Evolutionary conservation across 768 basidiomycete genomes (phyloP).

Genomic region (Tylopilus rubrobrunneus): DNA sequence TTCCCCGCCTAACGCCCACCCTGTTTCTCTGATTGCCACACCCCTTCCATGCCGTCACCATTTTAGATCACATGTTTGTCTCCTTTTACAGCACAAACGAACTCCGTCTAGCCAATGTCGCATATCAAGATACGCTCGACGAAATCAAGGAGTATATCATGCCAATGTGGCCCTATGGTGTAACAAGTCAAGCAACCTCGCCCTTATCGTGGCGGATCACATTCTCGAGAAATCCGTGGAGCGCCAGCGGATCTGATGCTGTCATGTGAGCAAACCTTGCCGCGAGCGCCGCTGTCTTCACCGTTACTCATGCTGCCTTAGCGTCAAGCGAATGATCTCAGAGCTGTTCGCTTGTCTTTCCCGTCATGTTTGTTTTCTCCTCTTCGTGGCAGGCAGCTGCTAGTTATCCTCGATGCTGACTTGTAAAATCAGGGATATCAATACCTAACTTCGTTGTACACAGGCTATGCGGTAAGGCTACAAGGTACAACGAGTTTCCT

Average conservation of each 20-base stretch:
- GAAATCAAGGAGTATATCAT: slow-evolving; percentile 56
- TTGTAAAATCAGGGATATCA: slow-evolving; percentile 55
- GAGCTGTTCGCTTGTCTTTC: slow-evolving; percentile 59
- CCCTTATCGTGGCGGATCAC: slow-evolving; percentile 52
- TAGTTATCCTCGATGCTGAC: slow-evolving; percentile 5
- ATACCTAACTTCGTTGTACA: slow-evolving; percentile 62
- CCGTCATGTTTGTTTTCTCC: slow-evolving; percentile 42
- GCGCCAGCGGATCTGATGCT: slow-evolving; percentile 49
- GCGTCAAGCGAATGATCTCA: slow-evolving; percentile 58
- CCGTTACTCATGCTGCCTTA: slow-evolving; percentile 29
- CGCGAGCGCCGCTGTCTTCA: background rate
- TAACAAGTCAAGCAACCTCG: slow-evolving; percentile 40
- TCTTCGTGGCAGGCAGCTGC: background rate
- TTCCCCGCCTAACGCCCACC: slow-evolving; percentile 1
- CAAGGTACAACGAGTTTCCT: slow-evolving; percentile 10
- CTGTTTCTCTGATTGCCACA: slow-evolving; percentile 20
- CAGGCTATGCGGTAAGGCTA: slow-evolving; percentile 45
- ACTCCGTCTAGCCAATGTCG: slow-evolving; percentile 44
- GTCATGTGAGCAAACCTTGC: slow-evolving; percentile 40
- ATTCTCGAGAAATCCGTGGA: slow-evolving; percentile 70
- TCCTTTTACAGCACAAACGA: slow-evolving; percentile 65
- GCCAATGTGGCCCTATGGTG: slow-evolving; percentile 66
- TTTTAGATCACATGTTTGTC: slow-evolving; percentile 67
- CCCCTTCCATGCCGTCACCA: slow-evolving; percentile 20
- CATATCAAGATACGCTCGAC: slow-evolving; percentile 51